phyloP scores from a whole-genome alignment of 495 filamentous ascomycete genomes.

The Aspergillus incahuasiensis region DNA sequence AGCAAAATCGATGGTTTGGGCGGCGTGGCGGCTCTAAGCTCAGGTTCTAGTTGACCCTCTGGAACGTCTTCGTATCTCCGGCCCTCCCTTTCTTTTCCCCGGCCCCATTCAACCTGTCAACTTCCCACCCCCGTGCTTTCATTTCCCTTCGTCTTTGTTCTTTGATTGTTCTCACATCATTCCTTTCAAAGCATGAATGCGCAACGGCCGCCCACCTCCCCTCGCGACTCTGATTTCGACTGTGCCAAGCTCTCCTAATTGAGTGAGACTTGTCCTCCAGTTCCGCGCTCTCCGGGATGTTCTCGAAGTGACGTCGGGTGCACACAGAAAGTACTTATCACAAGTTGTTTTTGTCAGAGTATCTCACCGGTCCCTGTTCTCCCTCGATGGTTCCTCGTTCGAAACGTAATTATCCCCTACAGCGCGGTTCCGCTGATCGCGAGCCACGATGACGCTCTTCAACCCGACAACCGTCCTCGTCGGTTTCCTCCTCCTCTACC shows the following conservation, averaged over 20 bases:
- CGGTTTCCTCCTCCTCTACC: conserved; percentile 76
- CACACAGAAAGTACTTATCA: background rate
- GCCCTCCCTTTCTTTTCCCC: conserved; percentile 9
- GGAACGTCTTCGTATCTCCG: conserved; percentile 1
- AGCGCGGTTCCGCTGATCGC: conserved; percentile 39
- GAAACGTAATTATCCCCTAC: conserved; percentile 17
- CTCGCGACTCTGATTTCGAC: conserved; percentile 9
- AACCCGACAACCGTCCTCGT: conserved; percentile 79
- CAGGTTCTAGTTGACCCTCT: background rate
- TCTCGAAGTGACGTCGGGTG: background rate
- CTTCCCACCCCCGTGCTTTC: background rate
- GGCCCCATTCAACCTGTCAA: background rate
- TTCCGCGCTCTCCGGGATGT: conserved; percentile 10
- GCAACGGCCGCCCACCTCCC: conserved; percentile 7
- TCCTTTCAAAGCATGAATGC: conserved; percentile 18
- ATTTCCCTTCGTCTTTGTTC: background rate
- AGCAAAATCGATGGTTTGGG: conserved; percentile 12
- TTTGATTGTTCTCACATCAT: conserved; percentile 1
- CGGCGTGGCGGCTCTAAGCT: background rate
- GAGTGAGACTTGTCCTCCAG: conserved; percentile 22
- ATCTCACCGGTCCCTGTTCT: background rate
- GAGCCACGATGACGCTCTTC: conserved; percentile 52
- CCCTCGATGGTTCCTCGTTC: conserved; percentile 24
- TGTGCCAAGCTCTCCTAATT: conserved; percentile 20
- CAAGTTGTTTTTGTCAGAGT: conserved; percentile 7